Percentiles rank a stretch among this genome's conserved stretches.
Evolutionary conservation across 2,329 filamentous ascomycete genomes (phyloP).

Genomic region (Fusarium nanum): DNA sequence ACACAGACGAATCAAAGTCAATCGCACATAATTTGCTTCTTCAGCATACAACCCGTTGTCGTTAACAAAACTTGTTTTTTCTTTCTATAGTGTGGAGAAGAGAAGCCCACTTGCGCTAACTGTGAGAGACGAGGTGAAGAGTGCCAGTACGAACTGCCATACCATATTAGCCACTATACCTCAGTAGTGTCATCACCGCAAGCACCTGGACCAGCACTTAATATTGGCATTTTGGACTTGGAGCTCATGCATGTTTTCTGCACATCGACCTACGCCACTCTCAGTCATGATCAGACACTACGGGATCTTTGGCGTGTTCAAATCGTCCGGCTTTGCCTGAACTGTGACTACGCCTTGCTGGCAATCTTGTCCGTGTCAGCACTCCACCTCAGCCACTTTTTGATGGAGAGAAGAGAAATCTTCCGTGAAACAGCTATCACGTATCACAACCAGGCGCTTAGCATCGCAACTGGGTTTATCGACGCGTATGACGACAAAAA

Average conservation of each 20-base stretch:
- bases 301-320: neutral
- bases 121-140: neutral
- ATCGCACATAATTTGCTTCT: fast-evolving
- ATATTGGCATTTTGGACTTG: neutral
- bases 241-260: neutral
- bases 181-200: neutral
- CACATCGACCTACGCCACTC: neutral
- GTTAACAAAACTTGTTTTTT: too few relatives aligned
- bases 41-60: fast-evolving
- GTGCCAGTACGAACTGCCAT: fast-evolving
- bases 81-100: neutral
- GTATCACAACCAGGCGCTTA: neutral
- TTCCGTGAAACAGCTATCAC: neutral
- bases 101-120: neutral
- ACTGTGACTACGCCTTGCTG: neutral
- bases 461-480: neutral
- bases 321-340: neutral
- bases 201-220: fast-evolving
- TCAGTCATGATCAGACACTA: neutral
- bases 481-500: neutral
- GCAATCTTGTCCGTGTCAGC: neutral
- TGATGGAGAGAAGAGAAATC: fast-evolving
- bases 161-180: neutral
- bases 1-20: neutral
- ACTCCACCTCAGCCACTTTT: neutral